Conservation (phyloP, 1,284 basidiomycete species). For the Pascua guehoae region DNA sequence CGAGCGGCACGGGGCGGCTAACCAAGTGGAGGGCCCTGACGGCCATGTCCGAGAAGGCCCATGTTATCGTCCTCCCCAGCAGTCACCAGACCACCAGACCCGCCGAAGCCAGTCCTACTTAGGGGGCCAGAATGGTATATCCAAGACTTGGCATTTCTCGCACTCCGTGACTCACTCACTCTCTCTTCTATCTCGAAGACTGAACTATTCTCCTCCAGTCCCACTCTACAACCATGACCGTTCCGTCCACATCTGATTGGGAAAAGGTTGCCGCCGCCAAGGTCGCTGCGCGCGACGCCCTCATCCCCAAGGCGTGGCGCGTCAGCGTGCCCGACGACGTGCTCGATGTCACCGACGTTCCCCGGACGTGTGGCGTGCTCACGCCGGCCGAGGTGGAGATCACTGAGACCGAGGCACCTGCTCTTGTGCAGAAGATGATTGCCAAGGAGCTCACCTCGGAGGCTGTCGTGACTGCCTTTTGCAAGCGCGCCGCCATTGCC, state of each 20-base stretch:
- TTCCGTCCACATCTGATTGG: constrained; percentile 49
- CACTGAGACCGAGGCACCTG: constrained; percentile 53
- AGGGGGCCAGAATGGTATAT: too few relatives aligned
- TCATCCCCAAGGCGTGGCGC: constrained; percentile 62
- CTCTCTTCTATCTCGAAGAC: neutral
- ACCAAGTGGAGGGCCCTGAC: too few relatives aligned
- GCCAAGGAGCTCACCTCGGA: constrained; percentile 26
- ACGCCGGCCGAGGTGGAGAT: constrained; percentile 62
- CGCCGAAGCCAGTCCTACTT: too few relatives aligned
- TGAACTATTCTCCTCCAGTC: neutral
- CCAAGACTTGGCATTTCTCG: too few relatives aligned
- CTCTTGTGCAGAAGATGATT: constrained; percentile 28
- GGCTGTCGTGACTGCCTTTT: constrained; percentile 56
- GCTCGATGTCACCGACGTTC: constrained; percentile 58
- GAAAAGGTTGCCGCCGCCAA: constrained; percentile 56
- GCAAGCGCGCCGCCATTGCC: constrained; percentile 72
- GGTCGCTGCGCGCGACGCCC: constrained; percentile 54
- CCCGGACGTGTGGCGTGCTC: constrained; percentile 61
- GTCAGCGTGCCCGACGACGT: constrained; percentile 46
- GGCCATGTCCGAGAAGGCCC: too few relatives aligned
- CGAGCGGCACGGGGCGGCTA: too few relatives aligned
- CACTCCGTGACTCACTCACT: too few relatives aligned
- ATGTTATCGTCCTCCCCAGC: too few relatives aligned
- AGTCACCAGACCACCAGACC: too few relatives aligned
- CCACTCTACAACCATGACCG: constrained; percentile 8